These are phyloP conservation scores for Zymoseptoria brevis DNA, from an alignment of 2,329 filamentous ascomycete genomes.

Conservation along the genomic window DNA sequence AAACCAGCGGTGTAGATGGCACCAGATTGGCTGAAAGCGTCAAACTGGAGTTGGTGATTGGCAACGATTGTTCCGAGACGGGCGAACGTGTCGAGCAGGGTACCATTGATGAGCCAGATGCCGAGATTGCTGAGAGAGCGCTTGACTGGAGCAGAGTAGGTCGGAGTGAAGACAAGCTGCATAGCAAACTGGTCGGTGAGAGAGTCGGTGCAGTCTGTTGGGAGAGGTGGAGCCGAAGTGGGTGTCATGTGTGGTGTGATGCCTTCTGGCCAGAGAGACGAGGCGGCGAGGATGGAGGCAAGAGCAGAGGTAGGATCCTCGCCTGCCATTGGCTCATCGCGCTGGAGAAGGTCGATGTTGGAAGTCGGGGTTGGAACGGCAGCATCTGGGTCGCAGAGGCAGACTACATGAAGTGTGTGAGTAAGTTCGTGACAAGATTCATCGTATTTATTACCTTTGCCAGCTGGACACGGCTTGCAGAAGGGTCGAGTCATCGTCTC, in stretches of 20 bases:
- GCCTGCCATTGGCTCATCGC: background rate
- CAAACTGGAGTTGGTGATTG: constrained; percentile 76
- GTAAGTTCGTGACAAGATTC: background rate
- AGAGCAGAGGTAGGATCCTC: background rate
- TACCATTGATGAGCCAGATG: constrained; percentile 48
- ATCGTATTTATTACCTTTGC: background rate
- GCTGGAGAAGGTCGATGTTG: background rate
- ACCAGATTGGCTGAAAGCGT: constrained; percentile 57
- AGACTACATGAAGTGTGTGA: background rate
- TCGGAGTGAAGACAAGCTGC: background rate
- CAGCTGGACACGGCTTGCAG: background rate
- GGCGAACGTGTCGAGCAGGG: constrained; percentile 55
- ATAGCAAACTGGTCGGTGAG: background rate
- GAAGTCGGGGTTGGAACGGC: no score
- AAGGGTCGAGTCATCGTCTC: background rate
- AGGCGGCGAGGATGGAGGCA: background rate
- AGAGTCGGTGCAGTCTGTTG: background rate
- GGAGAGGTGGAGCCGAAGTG: background rate
- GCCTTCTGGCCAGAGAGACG: background rate
- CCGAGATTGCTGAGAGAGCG: background rate
- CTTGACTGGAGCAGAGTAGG: background rate
- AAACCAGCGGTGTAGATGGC: constrained; percentile 68
- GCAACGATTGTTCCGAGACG: constrained; percentile 71
- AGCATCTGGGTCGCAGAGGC: background rate
- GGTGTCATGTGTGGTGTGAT: constrained; percentile 1